Percentiles rank a stretch among this genome's conserved stretches.
These are phyloP conservation scores for Russula sp. DNA, from an alignment of 768 basidiomycete genomes.

Conservation along the genomic window DNA sequence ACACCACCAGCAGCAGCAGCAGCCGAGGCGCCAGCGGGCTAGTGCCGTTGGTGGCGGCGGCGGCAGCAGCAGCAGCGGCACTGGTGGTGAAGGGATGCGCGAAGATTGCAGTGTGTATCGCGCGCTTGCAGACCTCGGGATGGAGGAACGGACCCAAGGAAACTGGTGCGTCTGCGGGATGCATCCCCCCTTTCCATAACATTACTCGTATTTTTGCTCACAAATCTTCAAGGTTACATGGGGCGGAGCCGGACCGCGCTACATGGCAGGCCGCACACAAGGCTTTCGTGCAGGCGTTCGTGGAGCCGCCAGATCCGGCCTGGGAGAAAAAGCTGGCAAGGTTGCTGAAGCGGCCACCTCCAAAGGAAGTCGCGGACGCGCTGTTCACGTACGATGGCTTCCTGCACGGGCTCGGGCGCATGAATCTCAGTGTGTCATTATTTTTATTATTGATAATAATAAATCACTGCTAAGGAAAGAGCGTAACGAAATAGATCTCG, in stretches of 20 bases:
- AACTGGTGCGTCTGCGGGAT: slow-evolving; percentile 31
- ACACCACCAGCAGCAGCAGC: slow-evolving; percentile 42
- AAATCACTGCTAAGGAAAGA: background rate
- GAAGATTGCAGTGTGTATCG: slow-evolving; percentile 50
- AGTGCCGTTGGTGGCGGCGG: slow-evolving; percentile 13
- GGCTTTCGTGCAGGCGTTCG: slow-evolving; percentile 55
- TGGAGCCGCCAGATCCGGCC: slow-evolving; percentile 39
- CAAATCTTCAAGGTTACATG: slow-evolving; percentile 26
- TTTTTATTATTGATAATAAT: background rate
- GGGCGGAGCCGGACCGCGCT: slow-evolving; percentile 49
- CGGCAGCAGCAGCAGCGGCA: slow-evolving; percentile 22
- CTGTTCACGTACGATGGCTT: slow-evolving; percentile 76
- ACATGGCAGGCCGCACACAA: slow-evolving; percentile 62
- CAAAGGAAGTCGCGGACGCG: slow-evolving; percentile 43
- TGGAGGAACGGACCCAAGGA: slow-evolving; percentile 56
- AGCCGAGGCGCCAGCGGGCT: slow-evolving; percentile 18
- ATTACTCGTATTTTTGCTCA: slow-evolving; percentile 1
- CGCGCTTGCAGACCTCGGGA: slow-evolving; percentile 64
- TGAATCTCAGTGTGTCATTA: slow-evolving; percentile 63
- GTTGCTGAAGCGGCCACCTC: slow-evolving; percentile 44
- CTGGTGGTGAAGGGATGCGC: slow-evolving; percentile 28
- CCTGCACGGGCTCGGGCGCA: slow-evolving; percentile 61
- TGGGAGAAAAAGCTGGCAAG: slow-evolving; percentile 53
- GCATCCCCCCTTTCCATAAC: fast-evolving
- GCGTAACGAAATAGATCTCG: slow-evolving; percentile 45